These are phyloP conservation scores for Myrica gale DNA, from an alignment of 306 rosid species.

Conservation along the genomic window DNA sequence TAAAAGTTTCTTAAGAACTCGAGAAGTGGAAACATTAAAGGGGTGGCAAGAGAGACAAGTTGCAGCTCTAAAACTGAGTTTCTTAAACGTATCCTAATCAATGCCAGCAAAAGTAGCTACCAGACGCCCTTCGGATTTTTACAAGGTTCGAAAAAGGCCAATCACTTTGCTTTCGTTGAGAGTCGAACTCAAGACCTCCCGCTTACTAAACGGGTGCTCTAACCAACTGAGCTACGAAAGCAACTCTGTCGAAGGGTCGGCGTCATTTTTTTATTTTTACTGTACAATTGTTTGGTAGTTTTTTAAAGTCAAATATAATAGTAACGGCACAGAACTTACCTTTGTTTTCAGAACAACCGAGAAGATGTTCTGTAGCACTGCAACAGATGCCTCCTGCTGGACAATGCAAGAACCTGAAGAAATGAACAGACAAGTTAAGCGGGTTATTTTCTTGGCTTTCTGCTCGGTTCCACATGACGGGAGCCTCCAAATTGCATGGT, in stretches of 20 bases:
- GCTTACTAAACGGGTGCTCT: conserved; percentile 59
- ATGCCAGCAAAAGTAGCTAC: too few relatives aligned
- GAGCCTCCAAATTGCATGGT: conserved; percentile 45
- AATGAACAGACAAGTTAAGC: conserved; percentile 56
- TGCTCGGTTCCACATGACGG: conserved; percentile 49
- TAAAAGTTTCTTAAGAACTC: too few relatives aligned
- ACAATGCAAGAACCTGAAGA: conserved; percentile 66
- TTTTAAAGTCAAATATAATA: too few relatives aligned
- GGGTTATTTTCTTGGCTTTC: conserved; percentile 48
- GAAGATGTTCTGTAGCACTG: background rate
- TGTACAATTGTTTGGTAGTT: too few relatives aligned
- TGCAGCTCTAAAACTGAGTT: too few relatives aligned
- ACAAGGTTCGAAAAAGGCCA: background rate
- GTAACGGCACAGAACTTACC: too few relatives aligned
- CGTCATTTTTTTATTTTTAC: too few relatives aligned
- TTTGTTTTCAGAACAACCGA: background rate
- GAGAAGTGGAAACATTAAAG: too few relatives aligned
- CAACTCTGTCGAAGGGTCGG: background rate
- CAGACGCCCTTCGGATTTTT: too few relatives aligned
- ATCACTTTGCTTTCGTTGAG: conserved; percentile 5
- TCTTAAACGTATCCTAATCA: too few relatives aligned
- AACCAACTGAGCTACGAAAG: conserved; percentile 57
- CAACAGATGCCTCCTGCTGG: conserved; percentile 56
- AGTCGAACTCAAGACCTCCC: conserved; percentile 57
- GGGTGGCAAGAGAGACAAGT: too few relatives aligned